Base-by-base conservation (phyloP, 2,329 filamentous ascomycete genomes). In the Trichophyton rubrum region DNA sequence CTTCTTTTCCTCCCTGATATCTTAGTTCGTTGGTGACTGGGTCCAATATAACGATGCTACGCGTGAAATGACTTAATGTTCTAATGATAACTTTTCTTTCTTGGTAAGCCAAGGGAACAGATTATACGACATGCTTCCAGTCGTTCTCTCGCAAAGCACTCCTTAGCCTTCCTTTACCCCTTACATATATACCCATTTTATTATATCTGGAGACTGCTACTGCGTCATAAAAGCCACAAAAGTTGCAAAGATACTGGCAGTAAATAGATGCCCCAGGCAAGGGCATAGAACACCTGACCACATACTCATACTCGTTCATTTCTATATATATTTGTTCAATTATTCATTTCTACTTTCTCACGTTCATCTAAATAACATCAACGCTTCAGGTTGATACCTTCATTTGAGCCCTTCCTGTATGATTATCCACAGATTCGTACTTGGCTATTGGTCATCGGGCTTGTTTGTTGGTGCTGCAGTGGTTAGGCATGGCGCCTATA, bases 71-170 rank as follows among this genome's bases (percentile, higher is more conserved):
- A 57, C 38, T 57, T 57, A 38, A 57, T 57, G 30, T 15, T 15
- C 22, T 57, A 57, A 57, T 57, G 55, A 57, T 40, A 38, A 57
- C 55, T 57, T 41, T 57, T 5, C 38, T 57, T 57, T 40, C 38
- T 57, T 57, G 22, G 22, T 53, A 53, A 53, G 49, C 49, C 13
- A 53, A 53, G 49, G 49, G 49, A 53, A 53, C 49, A 53, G 22
- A 53, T 53, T 30, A 53, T n/a, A 30, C 49, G 27, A 53, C 27
- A 53, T n/a, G 22, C 49, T 33, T n/a, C 13, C 27, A 17, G 49
- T 53, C 49, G 22, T 53, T 53, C 49, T 53, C 49, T 53, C 49
- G 49, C 49, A 53, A 53, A 53, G 27, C 49, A 53, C 24, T 24
- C 49, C 27, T 53, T 30, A 30, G 24, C 27, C 49, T 53, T 24